Conservation (phyloP, 148 eudicot species). For the Cornus kousa region DNA sequence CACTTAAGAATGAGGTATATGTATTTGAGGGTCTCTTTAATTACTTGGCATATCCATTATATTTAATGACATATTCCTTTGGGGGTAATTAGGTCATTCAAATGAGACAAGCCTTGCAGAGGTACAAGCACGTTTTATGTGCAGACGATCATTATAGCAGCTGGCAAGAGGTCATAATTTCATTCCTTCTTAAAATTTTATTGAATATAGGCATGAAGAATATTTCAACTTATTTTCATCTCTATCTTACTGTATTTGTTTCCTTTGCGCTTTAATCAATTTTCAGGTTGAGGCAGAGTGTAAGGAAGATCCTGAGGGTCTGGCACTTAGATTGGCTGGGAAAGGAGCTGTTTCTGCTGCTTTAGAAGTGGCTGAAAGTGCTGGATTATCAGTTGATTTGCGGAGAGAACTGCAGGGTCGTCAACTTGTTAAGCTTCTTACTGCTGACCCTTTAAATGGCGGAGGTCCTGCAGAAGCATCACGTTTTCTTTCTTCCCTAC, state of each 20-base stretch:
- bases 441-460: constrained; percentile 92
- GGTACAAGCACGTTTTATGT: constrained; percentile 84
- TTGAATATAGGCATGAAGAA: not conserved
- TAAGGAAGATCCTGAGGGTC: constrained; percentile 96
- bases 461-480: constrained; percentile 99
- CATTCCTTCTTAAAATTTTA: constrained; percentile 3
- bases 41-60: not conserved
- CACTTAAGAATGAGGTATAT: constrained; percentile 67
- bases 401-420: constrained; percentile 96
- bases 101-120: constrained; percentile 71
- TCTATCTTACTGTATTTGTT: not conserved
- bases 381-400: constrained; percentile 82
- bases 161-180: constrained; percentile 89
- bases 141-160: constrained; percentile 81
- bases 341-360: constrained; percentile 99
- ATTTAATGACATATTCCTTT: constrained; percentile 4
- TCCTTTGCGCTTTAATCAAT: not conserved
- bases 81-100: constrained; percentile 56
- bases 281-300: constrained; percentile 84
- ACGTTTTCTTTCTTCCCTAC: constrained; percentile 92
- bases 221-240: not conserved
- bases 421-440: constrained; percentile 96
- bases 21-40: not conserved
- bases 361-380: constrained; percentile 97
- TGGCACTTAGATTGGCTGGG: constrained; percentile 91